Percentiles rank a stretch among this genome's conserved stretches.
Conservation (phyloP, 2,329 filamentous ascomycete genomes). For the Epicoccum nigrum region DNA sequence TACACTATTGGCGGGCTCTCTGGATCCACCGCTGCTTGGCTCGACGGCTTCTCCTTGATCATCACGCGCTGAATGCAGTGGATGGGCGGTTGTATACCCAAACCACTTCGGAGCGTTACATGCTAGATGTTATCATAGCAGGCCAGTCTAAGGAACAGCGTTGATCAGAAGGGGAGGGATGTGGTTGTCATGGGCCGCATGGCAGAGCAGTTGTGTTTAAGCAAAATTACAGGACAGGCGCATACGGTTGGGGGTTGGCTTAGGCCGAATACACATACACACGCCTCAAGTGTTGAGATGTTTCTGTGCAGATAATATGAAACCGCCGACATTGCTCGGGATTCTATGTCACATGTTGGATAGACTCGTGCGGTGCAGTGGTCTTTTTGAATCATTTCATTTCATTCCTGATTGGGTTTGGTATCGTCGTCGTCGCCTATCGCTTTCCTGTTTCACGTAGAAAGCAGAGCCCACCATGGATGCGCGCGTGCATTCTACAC, state of each 20-base stretch:
- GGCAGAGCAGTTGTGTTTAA: not conserved
- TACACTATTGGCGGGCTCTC: constrained; percentile 88
- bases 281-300: constrained; percentile 3
- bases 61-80: constrained; percentile 67
- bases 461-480: not conserved
- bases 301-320: constrained; percentile 9
- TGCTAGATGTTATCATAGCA: not conserved
- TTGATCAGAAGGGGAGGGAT: too few species aligned
- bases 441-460: not conserved
- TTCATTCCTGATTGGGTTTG: not conserved
- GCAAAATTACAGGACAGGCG: not conserved
- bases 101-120: not conserved
- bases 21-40: constrained; percentile 78
- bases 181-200: too few species aligned
- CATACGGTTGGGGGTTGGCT: not conserved
- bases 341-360: not conserved
- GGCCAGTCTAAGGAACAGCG: not conserved
- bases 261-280: not conserved
- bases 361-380: too few species aligned
- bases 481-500: not conserved
- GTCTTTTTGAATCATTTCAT: not conserved
- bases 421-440: constrained; percentile 6
- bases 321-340: not conserved
- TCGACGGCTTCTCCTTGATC: constrained; percentile 85
- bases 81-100: not conserved